These are phyloP conservation scores for Akanthomyces lecanii DNA, from an alignment of 2,329 filamentous ascomycete species.

Conservation along the genomic window DNA sequence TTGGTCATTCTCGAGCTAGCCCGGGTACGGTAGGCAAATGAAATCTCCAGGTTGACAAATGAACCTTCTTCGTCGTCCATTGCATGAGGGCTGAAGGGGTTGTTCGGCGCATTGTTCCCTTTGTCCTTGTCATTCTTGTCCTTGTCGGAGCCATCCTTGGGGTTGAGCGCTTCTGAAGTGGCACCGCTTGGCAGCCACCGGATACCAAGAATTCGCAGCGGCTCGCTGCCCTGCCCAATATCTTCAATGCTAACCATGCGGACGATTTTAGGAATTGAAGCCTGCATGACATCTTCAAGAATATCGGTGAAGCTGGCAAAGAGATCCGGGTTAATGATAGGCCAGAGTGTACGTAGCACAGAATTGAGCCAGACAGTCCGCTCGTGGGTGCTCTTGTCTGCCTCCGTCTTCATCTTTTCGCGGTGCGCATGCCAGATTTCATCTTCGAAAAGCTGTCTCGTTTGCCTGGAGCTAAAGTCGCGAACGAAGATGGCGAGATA, in stretches of 20 bases:
- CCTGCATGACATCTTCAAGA: constrained; percentile 77
- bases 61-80: constrained; percentile 76
- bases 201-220: constrained; percentile 65
- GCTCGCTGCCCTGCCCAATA: constrained; percentile 69
- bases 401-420: constrained; percentile 43
- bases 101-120: constrained; percentile 25
- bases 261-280: constrained; percentile 63
- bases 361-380: constrained; percentile 73
- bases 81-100: constrained; percentile 43
- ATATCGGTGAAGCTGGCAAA: constrained; percentile 66
- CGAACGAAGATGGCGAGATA: constrained; percentile 41
- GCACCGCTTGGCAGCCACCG: constrained; percentile 70
- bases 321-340: constrained; percentile 70
- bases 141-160: constrained; percentile 26
- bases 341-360: constrained; percentile 64
- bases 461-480: constrained; percentile 58
- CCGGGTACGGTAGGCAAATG: constrained; percentile 66
- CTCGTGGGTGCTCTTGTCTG: constrained; percentile 46
- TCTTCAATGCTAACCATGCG: constrained; percentile 74
- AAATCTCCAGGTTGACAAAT: constrained; percentile 72
- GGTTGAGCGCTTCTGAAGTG: constrained; percentile 44
- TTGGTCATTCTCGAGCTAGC: constrained; percentile 59
- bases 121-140: constrained; percentile 30
- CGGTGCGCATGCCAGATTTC: constrained; percentile 65
- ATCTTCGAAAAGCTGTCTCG: constrained; percentile 61